Percentiles rank a stretch among this genome's conserved stretches.
Evolutionary conservation across 441 rosid genomes (phyloP).

Genomic region (Erodium texanum): DNA sequence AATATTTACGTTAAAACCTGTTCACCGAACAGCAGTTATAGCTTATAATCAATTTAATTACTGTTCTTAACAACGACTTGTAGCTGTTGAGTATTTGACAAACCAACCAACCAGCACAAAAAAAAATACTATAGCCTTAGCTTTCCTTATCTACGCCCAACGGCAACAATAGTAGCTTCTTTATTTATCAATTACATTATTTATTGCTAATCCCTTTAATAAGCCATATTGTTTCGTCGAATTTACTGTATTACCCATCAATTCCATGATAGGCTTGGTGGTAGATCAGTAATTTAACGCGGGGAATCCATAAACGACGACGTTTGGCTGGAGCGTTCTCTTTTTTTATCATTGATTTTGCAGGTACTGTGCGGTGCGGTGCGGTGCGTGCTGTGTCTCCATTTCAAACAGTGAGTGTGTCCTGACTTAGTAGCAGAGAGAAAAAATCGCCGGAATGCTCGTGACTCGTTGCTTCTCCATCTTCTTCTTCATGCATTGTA

Average conservation of each 20-base stretch:
- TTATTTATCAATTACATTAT: not conserved
- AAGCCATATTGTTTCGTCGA: not conserved
- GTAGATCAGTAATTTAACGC: no score
- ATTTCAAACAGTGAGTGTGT: constrained; percentile 6
- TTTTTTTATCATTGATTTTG: not conserved
- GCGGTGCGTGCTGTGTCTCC: constrained; percentile 4
- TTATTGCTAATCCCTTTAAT: not conserved
- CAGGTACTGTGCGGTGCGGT: constrained; percentile 4
- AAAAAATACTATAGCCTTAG: no score
- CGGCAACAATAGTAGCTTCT: not conserved
- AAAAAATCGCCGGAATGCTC: constrained; percentile 1
- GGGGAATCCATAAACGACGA: not conserved
- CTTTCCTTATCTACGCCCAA: no score
- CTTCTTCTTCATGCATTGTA: constrained; percentile 10
- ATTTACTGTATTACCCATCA: not conserved
- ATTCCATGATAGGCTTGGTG: not conserved
- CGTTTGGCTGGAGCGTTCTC: not conserved
- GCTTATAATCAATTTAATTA: constrained; percentile 3
- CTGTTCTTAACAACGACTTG: not conserved
- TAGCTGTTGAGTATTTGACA: constrained; percentile 1
- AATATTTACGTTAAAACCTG: not conserved
- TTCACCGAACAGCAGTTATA: not conserved
- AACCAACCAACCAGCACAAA: not conserved
- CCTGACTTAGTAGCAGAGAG: constrained; percentile 3
- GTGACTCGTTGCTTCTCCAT: not conserved